phyloP scores from a whole-genome alignment of 108 stramenopile species.

The Cylindrotheca fusiformis region DNA sequence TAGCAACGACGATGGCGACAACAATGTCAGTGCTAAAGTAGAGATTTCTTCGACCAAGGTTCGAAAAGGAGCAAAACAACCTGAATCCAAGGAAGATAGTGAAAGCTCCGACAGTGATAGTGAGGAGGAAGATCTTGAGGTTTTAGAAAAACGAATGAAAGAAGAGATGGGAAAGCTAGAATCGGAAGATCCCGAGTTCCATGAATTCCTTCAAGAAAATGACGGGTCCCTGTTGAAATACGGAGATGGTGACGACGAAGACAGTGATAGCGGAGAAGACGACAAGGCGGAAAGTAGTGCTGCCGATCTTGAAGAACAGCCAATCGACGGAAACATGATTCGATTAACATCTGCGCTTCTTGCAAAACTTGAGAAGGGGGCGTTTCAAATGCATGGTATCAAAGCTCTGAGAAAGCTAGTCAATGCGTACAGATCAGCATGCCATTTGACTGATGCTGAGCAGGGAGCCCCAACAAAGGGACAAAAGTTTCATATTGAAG shows the following conservation, averaged over 20 bases:
- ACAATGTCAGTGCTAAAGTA: constrained; percentile 33
- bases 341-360: constrained; percentile 51
- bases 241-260: constrained; percentile 52
- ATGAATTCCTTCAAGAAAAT: constrained; percentile 84
- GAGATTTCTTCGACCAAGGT: not conserved
- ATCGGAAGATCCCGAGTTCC: constrained; percentile 88
- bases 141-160: constrained; percentile 70
- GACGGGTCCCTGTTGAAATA: constrained; percentile 74
- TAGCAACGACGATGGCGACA: constrained; percentile 26
- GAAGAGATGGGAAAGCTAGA: constrained; percentile 72
- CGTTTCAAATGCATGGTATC: constrained; percentile 70
- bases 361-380: constrained; percentile 49
- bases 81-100: constrained; percentile 2
- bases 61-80: constrained; percentile 3
- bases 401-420: constrained; percentile 76
- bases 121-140: constrained; percentile 78
- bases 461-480: constrained; percentile 18
- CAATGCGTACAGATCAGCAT: constrained; percentile 75
- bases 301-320: constrained; percentile 10
- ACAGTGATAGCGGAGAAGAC: constrained; percentile 39
- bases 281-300: constrained; percentile 42
- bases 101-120: constrained; percentile 55
- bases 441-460: constrained; percentile 62
- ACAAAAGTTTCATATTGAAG: constrained; percentile 64
- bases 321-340: constrained; percentile 23